Percentiles rank a stretch among this genome's conserved stretches.
Conservation (phyloP, 495 filamentous ascomycete genomes). For the Astrothelium macrocarpum region DNA sequence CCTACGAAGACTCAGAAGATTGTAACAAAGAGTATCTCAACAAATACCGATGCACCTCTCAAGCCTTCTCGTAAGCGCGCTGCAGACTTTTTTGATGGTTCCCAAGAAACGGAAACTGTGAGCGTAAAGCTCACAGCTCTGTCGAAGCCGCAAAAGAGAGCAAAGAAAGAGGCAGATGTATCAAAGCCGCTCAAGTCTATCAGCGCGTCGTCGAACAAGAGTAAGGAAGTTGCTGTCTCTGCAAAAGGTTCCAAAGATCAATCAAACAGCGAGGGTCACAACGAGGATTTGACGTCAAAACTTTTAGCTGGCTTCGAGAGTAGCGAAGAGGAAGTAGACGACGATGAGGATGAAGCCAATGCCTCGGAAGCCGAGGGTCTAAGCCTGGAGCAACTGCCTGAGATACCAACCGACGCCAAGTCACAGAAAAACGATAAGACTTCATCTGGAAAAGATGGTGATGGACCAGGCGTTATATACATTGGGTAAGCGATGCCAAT, state of each 20-base stretch:
- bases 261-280: constrained; percentile 13
- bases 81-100: constrained; percentile 39
- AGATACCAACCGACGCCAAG: constrained; percentile 39
- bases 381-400: constrained; percentile 48
- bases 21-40: neutral
- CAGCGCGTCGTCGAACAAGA: neutral
- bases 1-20: neutral
- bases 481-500: constrained; percentile 47
- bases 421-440: constrained; percentile 50
- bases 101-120: constrained; percentile 16
- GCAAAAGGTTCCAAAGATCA: neutral
- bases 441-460: constrained; percentile 26
- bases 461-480: constrained; percentile 72
- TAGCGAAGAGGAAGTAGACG: constrained; percentile 46
- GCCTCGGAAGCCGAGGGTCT: constrained; percentile 25
- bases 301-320: constrained; percentile 74
- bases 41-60: constrained; percentile 6
- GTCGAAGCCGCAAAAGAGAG: constrained; percentile 12
- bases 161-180: constrained; percentile 5
- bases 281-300: constrained; percentile 59
- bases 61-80: constrained; percentile 44
- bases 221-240: neutral
- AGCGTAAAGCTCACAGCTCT: neutral
- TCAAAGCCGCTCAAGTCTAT: neutral
- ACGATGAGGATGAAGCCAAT: constrained; percentile 29